Percentiles rank a stretch among this genome's conserved stretches.
Evolutionary conservation across 169 alveolate species (phyloP).

Genomic region (Theileria parva): DNA sequence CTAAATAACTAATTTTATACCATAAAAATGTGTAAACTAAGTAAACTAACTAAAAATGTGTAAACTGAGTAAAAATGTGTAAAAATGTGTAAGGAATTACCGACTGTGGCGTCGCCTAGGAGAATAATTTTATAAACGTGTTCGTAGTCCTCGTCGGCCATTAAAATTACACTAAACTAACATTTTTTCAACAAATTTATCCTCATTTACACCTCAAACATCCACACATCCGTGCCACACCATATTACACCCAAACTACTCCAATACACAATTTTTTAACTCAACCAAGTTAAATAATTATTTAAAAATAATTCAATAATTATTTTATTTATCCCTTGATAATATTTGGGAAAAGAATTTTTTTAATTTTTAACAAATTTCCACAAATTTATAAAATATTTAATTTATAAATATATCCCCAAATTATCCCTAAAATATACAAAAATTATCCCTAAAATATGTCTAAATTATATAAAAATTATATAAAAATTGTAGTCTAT

Average conservation of each 20-base stretch:
- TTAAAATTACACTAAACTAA: background rate
- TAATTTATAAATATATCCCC: too few relatives aligned
- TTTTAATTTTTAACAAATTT: too few relatives aligned
- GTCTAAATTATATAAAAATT: too few relatives aligned
- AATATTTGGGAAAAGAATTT: too few relatives aligned
- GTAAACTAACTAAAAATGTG: background rate
- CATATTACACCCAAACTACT: background rate
- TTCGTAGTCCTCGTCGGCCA: constrained; percentile 84
- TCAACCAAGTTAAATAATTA: too few relatives aligned
- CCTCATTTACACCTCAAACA: background rate
- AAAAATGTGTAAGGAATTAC: constrained; percentile 59
- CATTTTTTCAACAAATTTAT: background rate
- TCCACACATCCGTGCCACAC: constrained; percentile 8
- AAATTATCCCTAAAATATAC: too few relatives aligned
- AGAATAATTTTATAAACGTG: constrained; percentile 87
- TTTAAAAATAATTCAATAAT: too few relatives aligned
- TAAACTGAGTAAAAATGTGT: background rate
- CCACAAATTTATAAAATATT: too few relatives aligned
- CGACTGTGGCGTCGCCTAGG: constrained; percentile 97
- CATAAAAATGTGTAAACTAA: background rate
- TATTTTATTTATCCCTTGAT: too few relatives aligned
- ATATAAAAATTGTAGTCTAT: too few relatives aligned
- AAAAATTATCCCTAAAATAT: too few relatives aligned
- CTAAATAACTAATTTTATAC: background rate
- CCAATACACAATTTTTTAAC: background rate